Evolutionary conservation across 1,284 basidiomycete species (phyloP).

Genomic region (Rhodotorula sp.): DNA sequence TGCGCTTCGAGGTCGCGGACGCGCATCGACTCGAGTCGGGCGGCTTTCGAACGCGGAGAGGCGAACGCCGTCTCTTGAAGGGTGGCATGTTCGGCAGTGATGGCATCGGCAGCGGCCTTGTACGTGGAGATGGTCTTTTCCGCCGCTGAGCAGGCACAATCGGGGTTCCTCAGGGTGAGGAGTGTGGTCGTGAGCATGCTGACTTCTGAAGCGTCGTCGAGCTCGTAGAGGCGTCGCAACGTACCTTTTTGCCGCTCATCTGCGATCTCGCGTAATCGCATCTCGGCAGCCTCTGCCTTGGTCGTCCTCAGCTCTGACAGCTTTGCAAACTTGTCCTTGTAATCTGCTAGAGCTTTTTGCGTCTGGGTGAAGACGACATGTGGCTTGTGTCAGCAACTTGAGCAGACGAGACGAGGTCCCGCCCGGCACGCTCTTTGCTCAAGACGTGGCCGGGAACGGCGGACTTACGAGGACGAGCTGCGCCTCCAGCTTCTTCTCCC

Average conservation of each 20-base stretch:
- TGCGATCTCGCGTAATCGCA: slow-evolving; percentile 25
- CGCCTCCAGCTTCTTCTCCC: slow-evolving; percentile 31
- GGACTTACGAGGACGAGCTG: slow-evolving; percentile 33
- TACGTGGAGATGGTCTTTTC: slow-evolving; percentile 29
- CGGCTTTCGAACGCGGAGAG: slow-evolving; percentile 20
- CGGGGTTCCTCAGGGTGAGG: no score
- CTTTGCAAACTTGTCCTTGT: slow-evolving; percentile 15
- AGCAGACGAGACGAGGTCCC: no score
- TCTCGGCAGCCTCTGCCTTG: slow-evolving; percentile 28
- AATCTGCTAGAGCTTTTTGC: slow-evolving; percentile 9
- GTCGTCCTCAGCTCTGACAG: slow-evolving; percentile 31
- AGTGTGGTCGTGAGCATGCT: neutral
- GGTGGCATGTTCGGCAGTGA: slow-evolving; percentile 21
- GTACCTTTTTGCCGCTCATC: slow-evolving; percentile 28
- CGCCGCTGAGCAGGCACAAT: slow-evolving; percentile 4
- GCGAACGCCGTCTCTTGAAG: slow-evolving; percentile 21
- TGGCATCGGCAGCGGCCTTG: slow-evolving; percentile 33
- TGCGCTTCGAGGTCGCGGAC: slow-evolving; percentile 24
- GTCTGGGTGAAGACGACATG: slow-evolving; percentile 9
- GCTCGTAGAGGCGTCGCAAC: neutral
- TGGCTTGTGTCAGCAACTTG: neutral
- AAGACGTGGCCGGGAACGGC: neutral
- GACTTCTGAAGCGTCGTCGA: neutral
- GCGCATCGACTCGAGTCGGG: slow-evolving; percentile 8
- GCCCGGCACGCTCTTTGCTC: no score